phyloP scores from a whole-genome alignment of 2,329 filamentous ascomycete genomes.

The Pseudopithomyces chartarum region DNA sequence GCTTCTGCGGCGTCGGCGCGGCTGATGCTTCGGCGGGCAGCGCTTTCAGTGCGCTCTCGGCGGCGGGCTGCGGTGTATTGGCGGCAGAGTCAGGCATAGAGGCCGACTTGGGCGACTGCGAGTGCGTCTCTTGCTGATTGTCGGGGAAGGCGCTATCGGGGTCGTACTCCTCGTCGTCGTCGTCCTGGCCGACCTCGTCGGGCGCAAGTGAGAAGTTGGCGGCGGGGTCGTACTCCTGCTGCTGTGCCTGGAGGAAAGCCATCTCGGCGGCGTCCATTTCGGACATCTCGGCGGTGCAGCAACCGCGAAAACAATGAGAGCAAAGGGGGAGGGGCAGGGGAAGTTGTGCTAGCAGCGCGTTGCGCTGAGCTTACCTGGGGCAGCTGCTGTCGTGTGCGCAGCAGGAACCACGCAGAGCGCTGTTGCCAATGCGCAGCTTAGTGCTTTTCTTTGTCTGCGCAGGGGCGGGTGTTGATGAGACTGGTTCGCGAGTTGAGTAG shows the following conservation, averaged over 20 bases:
- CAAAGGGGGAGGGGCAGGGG: slow-evolving; percentile 20
- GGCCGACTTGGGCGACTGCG: slow-evolving; percentile 29
- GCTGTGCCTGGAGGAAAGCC: slow-evolving; percentile 58
- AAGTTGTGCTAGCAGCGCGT: slow-evolving; percentile 11
- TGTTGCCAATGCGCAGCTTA: not conserved
- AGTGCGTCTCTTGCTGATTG: slow-evolving; percentile 13
- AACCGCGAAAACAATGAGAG: slow-evolving; percentile 7
- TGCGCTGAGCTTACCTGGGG: slow-evolving; percentile 2
- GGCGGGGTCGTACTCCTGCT: slow-evolving; percentile 47
- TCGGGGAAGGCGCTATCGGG: slow-evolving; percentile 36
- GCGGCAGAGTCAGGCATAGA: slow-evolving; percentile 36
- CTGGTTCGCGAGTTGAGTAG: slow-evolving; percentile 1
- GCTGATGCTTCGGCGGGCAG: slow-evolving; percentile 31
- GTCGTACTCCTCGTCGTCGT: slow-evolving; percentile 49
- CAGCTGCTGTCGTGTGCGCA: slow-evolving; percentile 5
- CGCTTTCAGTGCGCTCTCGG: slow-evolving; percentile 30
- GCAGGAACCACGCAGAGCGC: not conserved
- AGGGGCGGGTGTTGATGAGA: slow-evolving; percentile 3
- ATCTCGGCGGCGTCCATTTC: slow-evolving; percentile 59
- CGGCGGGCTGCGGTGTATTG: slow-evolving; percentile 29
- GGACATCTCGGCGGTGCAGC: slow-evolving; percentile 8
- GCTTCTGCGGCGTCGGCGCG: slow-evolving; percentile 42
- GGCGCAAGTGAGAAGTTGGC: slow-evolving; percentile 44
- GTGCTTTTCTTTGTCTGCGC: slow-evolving; percentile 16
- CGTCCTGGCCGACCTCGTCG: slow-evolving; percentile 49